Evolutionary conservation across 345 rosid genomes (phyloP), one percentile per base, ranked within the genome.

Genomic region (Eucalyptus decipiens): DNA sequence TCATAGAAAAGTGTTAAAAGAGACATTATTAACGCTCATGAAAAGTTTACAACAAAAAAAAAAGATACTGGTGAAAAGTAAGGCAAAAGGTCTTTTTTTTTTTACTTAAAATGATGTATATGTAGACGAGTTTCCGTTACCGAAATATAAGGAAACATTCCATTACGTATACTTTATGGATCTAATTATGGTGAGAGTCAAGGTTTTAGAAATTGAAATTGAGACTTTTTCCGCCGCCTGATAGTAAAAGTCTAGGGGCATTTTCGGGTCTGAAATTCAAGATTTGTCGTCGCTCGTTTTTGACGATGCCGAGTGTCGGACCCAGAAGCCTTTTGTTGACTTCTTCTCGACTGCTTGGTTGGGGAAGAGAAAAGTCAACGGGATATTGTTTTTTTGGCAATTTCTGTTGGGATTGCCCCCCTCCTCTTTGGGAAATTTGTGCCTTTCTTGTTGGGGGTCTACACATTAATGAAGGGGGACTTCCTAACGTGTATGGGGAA

Each of bases 11-110:
- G 0, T 28, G 8, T 28, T 30, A 11, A 60, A 60, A 60, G 69
- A 3, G 32, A 60, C 0, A 3, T 60, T 30, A 28, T 60, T 30
- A 60, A 60, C 0, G 24, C 56, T 19, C 0, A 2, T 52, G 2
- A 52, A 52, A 52, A 19, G 0, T 52, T 52, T 7, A 52, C 56
- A 0, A 50, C 17, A 51, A 51, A 7, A 18, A 37, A 37, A 37
- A 37, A 37, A 37, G 37, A 37, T 4, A 18, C 0, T 3, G 0
- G 17, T 1, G 0, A 60, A 60, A 60, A 28, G 8, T 5, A 14
- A 30, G 34, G 72, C 37, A 0, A 62, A 30, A 6, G 3, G 37
- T 37, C n/a, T n/a, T 4, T 30, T 30, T 65, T 37, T 37, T 37
- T 37, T 37, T 37, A 30, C 76, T 65, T n/a, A 4, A 52, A 52